These are phyloP conservation scores for Metschnikowia similis DNA, from an alignment of 805 yeast genomes.

Conservation along the genomic window DNA sequence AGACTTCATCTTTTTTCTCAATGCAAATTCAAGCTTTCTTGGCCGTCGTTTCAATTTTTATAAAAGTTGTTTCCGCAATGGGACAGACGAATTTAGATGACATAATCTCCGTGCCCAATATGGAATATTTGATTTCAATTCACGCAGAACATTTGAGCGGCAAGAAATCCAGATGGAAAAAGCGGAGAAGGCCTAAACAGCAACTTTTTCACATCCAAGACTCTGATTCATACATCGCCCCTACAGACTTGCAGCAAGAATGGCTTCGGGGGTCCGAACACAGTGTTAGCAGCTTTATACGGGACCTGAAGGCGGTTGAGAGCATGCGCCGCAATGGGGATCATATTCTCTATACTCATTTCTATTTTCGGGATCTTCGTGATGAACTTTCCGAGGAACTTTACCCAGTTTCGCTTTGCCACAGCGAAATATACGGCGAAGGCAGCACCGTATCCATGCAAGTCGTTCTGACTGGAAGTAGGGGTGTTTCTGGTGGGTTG, in stretches of 20 bases:
- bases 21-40: neutral
- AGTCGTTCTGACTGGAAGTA: neutral
- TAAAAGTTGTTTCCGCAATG: neutral
- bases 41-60: neutral
- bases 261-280: neutral
- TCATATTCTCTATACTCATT: constrained; percentile 3
- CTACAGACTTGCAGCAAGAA: constrained; percentile 1
- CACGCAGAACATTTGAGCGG: neutral
- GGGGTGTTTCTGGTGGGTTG: constrained; percentile 6
- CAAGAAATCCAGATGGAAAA: neutral
- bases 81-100: neutral
- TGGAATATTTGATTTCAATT: neutral
- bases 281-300: neutral
- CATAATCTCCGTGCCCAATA: constrained; percentile 1
- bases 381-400: neutral
- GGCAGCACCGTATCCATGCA: constrained; percentile 14
- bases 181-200: neutral
- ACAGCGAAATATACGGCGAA: constrained; percentile 14
- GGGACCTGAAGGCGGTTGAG: neutral
- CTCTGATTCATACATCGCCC: neutral
- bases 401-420: constrained; percentile 14
- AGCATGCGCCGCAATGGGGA: neutral
- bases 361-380: constrained; percentile 7
- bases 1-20: neutral
- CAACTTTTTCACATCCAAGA: neutral